Conservation (phyloP, 2,329 filamentous ascomycete genomes). For the Sarocladium brachiariae region DNA sequence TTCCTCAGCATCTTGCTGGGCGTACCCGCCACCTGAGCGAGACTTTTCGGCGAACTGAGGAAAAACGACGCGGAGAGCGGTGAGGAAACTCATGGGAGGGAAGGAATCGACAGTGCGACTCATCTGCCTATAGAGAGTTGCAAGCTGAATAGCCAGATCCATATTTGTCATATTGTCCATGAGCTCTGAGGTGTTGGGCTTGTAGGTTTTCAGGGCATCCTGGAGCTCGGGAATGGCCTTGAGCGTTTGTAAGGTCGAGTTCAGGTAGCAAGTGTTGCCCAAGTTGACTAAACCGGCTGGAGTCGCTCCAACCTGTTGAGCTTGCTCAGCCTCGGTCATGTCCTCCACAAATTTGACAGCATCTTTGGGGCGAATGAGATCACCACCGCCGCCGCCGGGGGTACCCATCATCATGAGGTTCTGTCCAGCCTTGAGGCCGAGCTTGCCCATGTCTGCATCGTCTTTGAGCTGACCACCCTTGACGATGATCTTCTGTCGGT, state of each 20-base stretch:
- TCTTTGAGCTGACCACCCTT: slow-evolving; percentile 95
- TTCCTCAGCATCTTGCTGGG: slow-evolving; percentile 98
- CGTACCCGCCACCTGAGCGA: slow-evolving; percentile 74
- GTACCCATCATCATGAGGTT: slow-evolving; percentile 96
- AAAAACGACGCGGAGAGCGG: slow-evolving; percentile 68
- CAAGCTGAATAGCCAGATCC: slow-evolving; percentile 71
- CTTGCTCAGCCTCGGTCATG: slow-evolving; percentile 91
- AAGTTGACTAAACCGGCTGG: slow-evolving; percentile 86
- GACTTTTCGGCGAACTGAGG: slow-evolving; percentile 91
- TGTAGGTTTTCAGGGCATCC: slow-evolving; percentile 61
- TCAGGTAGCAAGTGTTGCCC: slow-evolving; percentile 97
- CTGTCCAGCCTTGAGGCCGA: slow-evolving; percentile 81
- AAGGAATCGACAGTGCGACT: slow-evolving; percentile 82
- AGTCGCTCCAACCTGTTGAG: slow-evolving; percentile 73
- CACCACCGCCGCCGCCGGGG: slow-evolving; percentile 57
- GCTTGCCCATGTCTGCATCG: slow-evolving; percentile 77
- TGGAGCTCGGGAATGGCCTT: slow-evolving; percentile 87
- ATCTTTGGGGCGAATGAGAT: slow-evolving; percentile 67
- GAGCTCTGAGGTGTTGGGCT: slow-evolving; percentile 20
- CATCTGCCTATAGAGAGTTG: slow-evolving; percentile 85
- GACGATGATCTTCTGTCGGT: slow-evolving; percentile 91
- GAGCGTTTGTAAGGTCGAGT: slow-evolving; percentile 91
- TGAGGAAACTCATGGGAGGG: slow-evolving; percentile 74
- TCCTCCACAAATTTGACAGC: slow-evolving; percentile 87
- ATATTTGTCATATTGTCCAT: slow-evolving; percentile 44